These are phyloP conservation scores for Gossypium herbaceum DNA, from an alignment of 345 rosid species.

Conservation along the genomic window DNA sequence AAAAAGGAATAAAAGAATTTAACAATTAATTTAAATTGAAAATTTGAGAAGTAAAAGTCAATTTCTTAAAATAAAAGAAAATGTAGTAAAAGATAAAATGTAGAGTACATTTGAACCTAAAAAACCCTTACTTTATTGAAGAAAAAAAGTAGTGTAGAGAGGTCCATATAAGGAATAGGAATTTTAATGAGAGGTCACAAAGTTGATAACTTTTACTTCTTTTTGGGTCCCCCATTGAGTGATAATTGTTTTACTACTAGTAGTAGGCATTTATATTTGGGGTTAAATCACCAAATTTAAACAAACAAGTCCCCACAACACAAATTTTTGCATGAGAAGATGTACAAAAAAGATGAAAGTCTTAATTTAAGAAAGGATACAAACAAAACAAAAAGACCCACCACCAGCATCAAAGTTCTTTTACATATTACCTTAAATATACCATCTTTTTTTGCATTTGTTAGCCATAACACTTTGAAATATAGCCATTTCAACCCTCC, in stretches of 20 bases:
- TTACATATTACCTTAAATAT: conserved; percentile 18
- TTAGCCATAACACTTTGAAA: not conserved
- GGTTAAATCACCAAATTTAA: not conserved
- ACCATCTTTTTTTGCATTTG: not conserved
- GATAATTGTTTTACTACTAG: too few species aligned
- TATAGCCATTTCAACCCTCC: too few species aligned
- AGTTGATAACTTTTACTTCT: too few species aligned
- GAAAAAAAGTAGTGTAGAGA: not conserved
- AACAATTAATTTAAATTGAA: too few species aligned
- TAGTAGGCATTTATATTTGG: too few species aligned
- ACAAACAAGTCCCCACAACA: not conserved
- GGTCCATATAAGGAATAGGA: not conserved
- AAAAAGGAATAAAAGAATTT: too few species aligned
- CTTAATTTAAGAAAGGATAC: not conserved
- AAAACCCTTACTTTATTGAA: not conserved
- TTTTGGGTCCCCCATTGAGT: too few species aligned
- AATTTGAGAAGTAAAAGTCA: too few species aligned
- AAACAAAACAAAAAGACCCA: conserved; percentile 13
- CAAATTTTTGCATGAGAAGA: not conserved
- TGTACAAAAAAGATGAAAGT: not conserved
- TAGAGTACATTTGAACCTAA: too few species aligned
- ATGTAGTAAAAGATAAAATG: too few species aligned
- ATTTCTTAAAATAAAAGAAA: too few species aligned
- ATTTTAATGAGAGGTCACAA: not conserved
- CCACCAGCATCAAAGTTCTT: conserved; percentile 18